Conservation (phyloP, 106 monocot genomes). For the Triglochin maritima region DNA sequence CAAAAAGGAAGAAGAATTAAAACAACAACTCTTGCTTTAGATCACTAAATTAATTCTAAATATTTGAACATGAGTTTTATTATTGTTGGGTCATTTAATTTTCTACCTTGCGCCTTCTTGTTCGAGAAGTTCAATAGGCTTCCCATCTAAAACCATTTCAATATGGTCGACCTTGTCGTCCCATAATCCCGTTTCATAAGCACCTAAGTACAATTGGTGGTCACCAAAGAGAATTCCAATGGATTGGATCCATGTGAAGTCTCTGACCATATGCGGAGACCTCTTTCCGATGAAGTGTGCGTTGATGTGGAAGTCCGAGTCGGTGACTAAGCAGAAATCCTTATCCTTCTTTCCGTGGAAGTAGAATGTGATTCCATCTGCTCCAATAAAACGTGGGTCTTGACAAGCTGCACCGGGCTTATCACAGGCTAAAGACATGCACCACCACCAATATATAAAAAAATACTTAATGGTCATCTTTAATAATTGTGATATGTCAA, state of each 20-base stretch:
- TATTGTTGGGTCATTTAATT: too few species aligned
- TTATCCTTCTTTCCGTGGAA: slow-evolving; percentile 47
- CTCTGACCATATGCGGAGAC: slow-evolving; percentile 15
- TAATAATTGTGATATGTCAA: too few species aligned
- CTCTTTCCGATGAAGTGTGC: slow-evolving; percentile 54
- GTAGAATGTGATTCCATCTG: slow-evolving; percentile 52
- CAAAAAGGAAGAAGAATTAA: slow-evolving; percentile 22
- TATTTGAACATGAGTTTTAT: too few species aligned
- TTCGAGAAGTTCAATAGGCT: too few species aligned
- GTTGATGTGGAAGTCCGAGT: slow-evolving; percentile 48
- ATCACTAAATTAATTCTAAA: too few species aligned
- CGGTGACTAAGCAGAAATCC: slow-evolving; percentile 44
- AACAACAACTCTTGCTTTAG: too few species aligned
- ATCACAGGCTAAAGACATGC: too few species aligned
- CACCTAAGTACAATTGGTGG: slow-evolving; percentile 34
- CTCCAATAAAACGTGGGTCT: slow-evolving; percentile 53
- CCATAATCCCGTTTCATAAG: slow-evolving; percentile 30
- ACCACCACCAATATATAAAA: too few species aligned
- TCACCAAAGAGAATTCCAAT: slow-evolving; percentile 30
- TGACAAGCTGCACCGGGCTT: background rate
- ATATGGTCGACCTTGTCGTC: slow-evolving; percentile 33
- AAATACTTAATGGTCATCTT: too few species aligned
- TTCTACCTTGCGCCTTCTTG: too few species aligned
- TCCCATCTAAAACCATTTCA: too few species aligned
- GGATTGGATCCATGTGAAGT: slow-evolving; percentile 56